Evolutionary conservation across 192 early-diverging fungal species (phyloP), one percentile per base, ranked within the genome.

Genomic region (Entomortierella parvispora): DNA sequence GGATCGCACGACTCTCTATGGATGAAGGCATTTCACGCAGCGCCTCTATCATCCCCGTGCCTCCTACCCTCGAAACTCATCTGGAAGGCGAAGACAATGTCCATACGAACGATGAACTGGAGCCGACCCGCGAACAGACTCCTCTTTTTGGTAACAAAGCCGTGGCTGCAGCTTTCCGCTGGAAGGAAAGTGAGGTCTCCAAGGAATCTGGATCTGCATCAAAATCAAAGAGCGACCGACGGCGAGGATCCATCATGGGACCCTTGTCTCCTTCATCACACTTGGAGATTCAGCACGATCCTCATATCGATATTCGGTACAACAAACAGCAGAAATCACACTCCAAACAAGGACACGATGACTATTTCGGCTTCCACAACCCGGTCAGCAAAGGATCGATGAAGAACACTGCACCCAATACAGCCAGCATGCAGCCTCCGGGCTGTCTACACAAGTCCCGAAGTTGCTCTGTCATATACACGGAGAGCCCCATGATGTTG

Each of bases 1-100:
- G 32, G 3, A n/a, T 77, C 14, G 74, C 74, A 22, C 59, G 65
- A 4, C 52, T 77, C 17, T 68, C 66, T 3, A 63, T 62, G 18
- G 66, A 77, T n/a, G 74, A 68, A 28, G 60, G 51, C 2, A n/a
- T 61, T 14, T 29, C 49, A 18, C 20, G 17, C 10, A 31, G 46
- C 10, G 32, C 46, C 20, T 54, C 31, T 22, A 43, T 77, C 11
- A 58, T 77, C 54, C 74, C 65, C n/a, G 60, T 60, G 3, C 58
- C 74, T 29, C 74, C 74, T 2, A 59, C 66, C 1, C 18, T 77
- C 32, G 23, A 40, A 37, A 32, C 20, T 14, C 37, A 40, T 3
- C 44, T 25, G 7, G 40, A 65, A 18, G 47, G 40, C 5, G 2
- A 20, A 14, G 51, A 65, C 11, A 18, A 44, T 33, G 60, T 47